Evolutionary conservation across 805 yeast species (phyloP), one percentile per base, ranked within the genome.

Genomic region (Wickerhamiella bombiphila): DNA sequence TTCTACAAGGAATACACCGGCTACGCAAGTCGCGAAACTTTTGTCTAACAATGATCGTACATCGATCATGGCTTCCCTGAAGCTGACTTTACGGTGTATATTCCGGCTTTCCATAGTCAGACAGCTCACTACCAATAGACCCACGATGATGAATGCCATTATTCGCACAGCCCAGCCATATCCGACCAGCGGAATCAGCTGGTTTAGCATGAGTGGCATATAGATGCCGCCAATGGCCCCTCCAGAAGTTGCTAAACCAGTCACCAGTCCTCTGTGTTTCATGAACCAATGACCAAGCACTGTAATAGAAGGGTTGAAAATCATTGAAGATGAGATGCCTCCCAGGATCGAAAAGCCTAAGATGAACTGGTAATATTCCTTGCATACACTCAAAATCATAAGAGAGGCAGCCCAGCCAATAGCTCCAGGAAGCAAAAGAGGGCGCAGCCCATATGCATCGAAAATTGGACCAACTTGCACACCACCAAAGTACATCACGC

Each of bases 181-280:
- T 1, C 83, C 82, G 13, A 70, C 33, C 11, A 53, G 50, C 2
- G 58, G 51, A 45, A 69, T 70, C 35, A 72, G 52, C 9, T 60
- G 50, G 39, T 68, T 55, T 40, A 77, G 54, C 54, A 72, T 56
- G 22, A 76, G 53, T 1, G 85, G 81, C 49, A 72, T 68, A 4
- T 72, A 50, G 5, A 74, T 61, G 3, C 83, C 85, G 1, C 82
- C 83, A 3, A 72, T 54, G 2, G 79, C 69, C 1, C 81, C 82
- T 3, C 82, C 83, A 13, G 72, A 55, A 40, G 75, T 68, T 3
- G 77, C 74, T 2, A 74, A 43, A 0, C 82, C 80, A 17, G 74
- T 60, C 3, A 76, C 80, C 37, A 64, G 52, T 1, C 77, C 80
- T 43, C 82, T 61, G 39, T 64, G 68, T 18, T 56, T 57, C 37